Percentiles rank a stretch among this genome's conserved stretches.
Evolutionary conservation across 2,329 filamentous ascomycete species (phyloP).

Genomic region (Chalaropsis thielavioides): DNA sequence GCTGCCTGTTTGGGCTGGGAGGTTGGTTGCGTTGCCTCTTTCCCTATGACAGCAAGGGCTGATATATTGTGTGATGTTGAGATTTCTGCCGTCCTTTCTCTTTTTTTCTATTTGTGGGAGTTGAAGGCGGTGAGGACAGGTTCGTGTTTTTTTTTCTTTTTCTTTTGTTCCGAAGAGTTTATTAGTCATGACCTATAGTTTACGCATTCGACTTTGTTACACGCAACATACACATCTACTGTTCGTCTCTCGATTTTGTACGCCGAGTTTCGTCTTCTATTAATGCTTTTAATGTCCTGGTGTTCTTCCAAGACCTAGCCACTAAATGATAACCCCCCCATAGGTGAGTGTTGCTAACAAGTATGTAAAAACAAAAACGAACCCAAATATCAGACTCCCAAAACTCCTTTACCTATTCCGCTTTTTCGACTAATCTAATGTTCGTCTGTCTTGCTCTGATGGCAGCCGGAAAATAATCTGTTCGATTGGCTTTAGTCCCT

Average conservation of each 20-base stretch:
- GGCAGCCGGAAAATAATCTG: conserved; percentile 28
- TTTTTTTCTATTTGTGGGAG: too few relatives aligned
- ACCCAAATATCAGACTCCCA: background rate
- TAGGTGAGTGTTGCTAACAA: conserved; percentile 21
- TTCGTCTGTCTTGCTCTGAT: conserved; percentile 18
- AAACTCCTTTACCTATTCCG: background rate
- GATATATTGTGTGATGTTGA: too few relatives aligned
- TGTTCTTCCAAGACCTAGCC: background rate
- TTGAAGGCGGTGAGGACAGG: too few relatives aligned
- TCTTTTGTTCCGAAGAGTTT: too few relatives aligned
- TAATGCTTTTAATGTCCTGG: background rate
- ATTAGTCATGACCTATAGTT: too few relatives aligned
- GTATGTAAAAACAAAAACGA: background rate
- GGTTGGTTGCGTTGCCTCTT: background rate
- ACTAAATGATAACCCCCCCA: background rate
- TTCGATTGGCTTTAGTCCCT: conserved; percentile 25
- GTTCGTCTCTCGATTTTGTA: background rate
- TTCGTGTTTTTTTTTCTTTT: too few relatives aligned
- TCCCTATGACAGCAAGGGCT: too few relatives aligned
- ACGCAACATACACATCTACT: background rate
- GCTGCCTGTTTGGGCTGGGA: background rate
- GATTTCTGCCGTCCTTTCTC: too few relatives aligned
- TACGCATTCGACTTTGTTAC: background rate
- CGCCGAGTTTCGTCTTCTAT: background rate
- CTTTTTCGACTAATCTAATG: background rate